phyloP scores from a whole-genome alignment of 2,329 filamentous ascomycete genomes.

The Monascus ruber region DNA sequence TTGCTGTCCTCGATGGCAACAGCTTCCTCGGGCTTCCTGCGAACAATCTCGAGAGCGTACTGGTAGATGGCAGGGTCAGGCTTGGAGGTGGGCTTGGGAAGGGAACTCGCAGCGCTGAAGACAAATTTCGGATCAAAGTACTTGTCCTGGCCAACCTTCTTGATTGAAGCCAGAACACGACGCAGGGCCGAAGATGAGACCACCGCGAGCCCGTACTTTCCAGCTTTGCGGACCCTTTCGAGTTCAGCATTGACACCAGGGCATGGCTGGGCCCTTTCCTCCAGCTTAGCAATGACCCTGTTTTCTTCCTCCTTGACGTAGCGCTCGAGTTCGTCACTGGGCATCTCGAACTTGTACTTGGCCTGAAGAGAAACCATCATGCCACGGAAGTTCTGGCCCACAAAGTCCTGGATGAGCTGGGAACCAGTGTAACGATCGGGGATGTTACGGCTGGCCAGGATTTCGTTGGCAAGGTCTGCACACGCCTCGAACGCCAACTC shows the following conservation, averaged over 20 bases:
- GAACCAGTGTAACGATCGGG: slow-evolving; percentile 63
- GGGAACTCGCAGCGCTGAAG: slow-evolving; percentile 71
- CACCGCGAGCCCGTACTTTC: slow-evolving; percentile 64
- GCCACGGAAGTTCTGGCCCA: slow-evolving; percentile 88
- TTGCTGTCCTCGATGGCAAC: slow-evolving; percentile 83
- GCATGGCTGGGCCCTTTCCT: slow-evolving; percentile 56
- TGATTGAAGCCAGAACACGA: slow-evolving; percentile 64
- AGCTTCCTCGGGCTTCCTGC: slow-evolving; percentile 58
- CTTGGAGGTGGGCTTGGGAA: slow-evolving; percentile 74
- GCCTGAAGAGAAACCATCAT: slow-evolving; percentile 70
- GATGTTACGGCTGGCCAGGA: slow-evolving; percentile 57
- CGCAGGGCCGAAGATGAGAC: slow-evolving; percentile 71
- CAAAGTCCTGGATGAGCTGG: slow-evolving; percentile 71
- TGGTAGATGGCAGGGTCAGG: slow-evolving; percentile 84
- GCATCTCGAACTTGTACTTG: slow-evolving; percentile 63
- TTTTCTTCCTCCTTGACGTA: slow-evolving; percentile 73
- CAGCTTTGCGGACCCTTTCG: slow-evolving; percentile 47
- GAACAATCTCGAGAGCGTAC: slow-evolving; percentile 61
- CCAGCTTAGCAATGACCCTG: slow-evolving; percentile 70
- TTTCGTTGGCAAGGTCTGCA: slow-evolving; percentile 77
- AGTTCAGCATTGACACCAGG: slow-evolving; percentile 57
- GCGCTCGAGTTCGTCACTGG: slow-evolving; percentile 54
- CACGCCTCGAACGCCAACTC: slow-evolving; percentile 84
- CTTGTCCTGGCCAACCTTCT: slow-evolving; percentile 67
- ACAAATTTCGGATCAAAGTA: slow-evolving; percentile 67